Evolutionary conservation across 306 rosid genomes (phyloP).

Genomic region (Delonix regia): DNA sequence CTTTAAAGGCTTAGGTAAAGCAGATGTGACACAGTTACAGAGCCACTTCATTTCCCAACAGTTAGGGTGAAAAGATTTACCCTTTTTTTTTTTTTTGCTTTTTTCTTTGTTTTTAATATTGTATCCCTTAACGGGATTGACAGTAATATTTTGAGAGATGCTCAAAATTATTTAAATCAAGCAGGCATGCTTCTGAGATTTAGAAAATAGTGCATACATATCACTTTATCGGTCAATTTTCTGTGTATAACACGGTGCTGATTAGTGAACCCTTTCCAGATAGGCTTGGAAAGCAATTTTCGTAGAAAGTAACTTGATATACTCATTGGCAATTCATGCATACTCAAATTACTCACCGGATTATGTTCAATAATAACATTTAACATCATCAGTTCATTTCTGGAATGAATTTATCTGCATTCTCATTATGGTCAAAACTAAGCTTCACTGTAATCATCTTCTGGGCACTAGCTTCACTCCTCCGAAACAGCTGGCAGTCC

Average conservation of each 20-base stretch:
- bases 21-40: conserved; percentile 16
- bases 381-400: conserved; percentile 30
- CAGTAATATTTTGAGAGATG: neutral
- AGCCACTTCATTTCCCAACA: neutral
- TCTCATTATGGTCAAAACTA: conserved; percentile 58
- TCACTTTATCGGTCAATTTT: conserved; percentile 20
- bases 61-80: neutral
- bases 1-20: conserved; percentile 44
- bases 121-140: neutral
- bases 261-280: conserved; percentile 18
- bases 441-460: conserved; percentile 24
- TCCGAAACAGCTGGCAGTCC: conserved; percentile 67
- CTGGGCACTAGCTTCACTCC: conserved; percentile 45
- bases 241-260: neutral
- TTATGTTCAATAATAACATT: conserved; percentile 36
- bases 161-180: conserved; percentile 30
- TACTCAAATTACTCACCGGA: conserved; percentile 31
- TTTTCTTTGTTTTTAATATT: neutral
- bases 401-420: conserved; percentile 32
- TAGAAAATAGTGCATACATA: conserved; percentile 22
- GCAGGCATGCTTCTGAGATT: conserved; percentile 8
- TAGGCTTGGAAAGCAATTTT: conserved; percentile 23
- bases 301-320: conserved; percentile 17
- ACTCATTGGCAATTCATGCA: conserved; percentile 29
- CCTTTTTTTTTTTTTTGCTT: neutral